These are phyloP conservation scores for Ustilago tritici DNA, from an alignment of 1,284 basidiomycete species.

Conservation along the genomic window DNA sequence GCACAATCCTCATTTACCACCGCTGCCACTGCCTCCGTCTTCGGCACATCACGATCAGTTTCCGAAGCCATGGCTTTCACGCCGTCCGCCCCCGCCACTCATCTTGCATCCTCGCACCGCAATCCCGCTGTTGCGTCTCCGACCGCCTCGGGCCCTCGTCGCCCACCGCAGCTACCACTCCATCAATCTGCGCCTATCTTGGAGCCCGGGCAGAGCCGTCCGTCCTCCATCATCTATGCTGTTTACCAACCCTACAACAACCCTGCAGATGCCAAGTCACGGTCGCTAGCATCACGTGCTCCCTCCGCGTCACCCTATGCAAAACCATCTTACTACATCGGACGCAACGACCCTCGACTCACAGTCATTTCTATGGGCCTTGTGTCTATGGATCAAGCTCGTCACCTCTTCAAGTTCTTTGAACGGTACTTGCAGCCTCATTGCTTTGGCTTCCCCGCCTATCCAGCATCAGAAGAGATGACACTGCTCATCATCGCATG, in stretches of 20 bases:
- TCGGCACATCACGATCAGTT: constrained; percentile 6
- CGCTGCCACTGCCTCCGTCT: constrained; percentile 11
- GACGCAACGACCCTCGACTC: constrained; percentile 59
- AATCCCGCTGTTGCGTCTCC: background rate
- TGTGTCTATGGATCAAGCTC: constrained; percentile 55
- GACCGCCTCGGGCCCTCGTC: background rate
- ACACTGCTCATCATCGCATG: constrained; percentile 63
- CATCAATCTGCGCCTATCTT: constrained; percentile 7
- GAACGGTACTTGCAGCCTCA: constrained; percentile 60
- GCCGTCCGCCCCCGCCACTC: constrained; percentile 8
- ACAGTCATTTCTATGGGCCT: constrained; percentile 60
- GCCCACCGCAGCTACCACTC: background rate
- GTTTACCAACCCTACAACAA: constrained; percentile 17
- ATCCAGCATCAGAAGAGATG: constrained; percentile 60
- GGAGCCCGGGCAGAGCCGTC: constrained; percentile 36
- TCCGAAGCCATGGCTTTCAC: background rate
- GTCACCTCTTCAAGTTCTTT: constrained; percentile 62
- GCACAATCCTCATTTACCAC: constrained; percentile 24
- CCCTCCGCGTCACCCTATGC: constrained; percentile 42
- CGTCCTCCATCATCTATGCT: constrained; percentile 33
- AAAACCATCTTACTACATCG: constrained; percentile 41
- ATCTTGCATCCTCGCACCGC: constrained; percentile 7
- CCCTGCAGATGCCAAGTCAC: background rate
- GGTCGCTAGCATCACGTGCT: background rate
- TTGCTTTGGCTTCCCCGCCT: constrained; percentile 62